Conservation (phyloP, 768 basidiomycete genomes). For the Suillus weaverae region DNA sequence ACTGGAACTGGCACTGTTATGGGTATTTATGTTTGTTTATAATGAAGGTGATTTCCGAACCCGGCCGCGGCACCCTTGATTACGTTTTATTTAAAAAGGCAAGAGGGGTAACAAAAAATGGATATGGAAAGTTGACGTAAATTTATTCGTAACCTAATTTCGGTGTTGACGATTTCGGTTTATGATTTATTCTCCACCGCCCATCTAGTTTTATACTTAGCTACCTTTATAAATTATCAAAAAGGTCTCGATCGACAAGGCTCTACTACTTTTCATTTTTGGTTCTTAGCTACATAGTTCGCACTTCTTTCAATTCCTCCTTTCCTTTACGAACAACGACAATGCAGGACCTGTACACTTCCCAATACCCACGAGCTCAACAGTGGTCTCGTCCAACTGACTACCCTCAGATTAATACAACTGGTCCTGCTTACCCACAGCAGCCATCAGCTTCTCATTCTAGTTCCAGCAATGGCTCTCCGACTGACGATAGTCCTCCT, state of each 20-base stretch:
- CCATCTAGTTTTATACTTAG: conserved; percentile 35
- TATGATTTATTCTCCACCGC: conserved; percentile 33
- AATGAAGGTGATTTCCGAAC: conserved; percentile 40
- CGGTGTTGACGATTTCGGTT: conserved; percentile 35
- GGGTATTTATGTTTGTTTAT: conserved; percentile 24
- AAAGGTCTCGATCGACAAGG: conserved; percentile 30
- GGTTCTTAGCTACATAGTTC: conserved; percentile 29
- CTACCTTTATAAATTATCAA: conserved; percentile 20
- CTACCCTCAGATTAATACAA: conserved; percentile 37
- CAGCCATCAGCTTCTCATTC: conserved; percentile 35
- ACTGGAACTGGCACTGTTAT: conserved; percentile 29
- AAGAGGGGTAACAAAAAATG: conserved; percentile 35
- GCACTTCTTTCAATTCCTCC: conserved; percentile 31
- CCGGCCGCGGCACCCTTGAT: conserved; percentile 40
- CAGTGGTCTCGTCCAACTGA: conserved; percentile 34
- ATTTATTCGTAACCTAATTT: conserved; percentile 24
- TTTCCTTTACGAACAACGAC: conserved; percentile 35
- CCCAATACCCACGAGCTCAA: conserved; percentile 47
- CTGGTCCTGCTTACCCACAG: conserved; percentile 35
- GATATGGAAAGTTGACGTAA: conserved; percentile 30
- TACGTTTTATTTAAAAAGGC: conserved; percentile 31
- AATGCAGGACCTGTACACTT: conserved; percentile 50
- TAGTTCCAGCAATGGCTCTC: conserved; percentile 42
- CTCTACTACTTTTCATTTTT: conserved; percentile 25
- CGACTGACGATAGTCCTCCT: conserved; percentile 50